Base-by-base conservation (phyloP, 2,329 filamentous ascomycete species). In the Pestalotiopsis sp. region DNA sequence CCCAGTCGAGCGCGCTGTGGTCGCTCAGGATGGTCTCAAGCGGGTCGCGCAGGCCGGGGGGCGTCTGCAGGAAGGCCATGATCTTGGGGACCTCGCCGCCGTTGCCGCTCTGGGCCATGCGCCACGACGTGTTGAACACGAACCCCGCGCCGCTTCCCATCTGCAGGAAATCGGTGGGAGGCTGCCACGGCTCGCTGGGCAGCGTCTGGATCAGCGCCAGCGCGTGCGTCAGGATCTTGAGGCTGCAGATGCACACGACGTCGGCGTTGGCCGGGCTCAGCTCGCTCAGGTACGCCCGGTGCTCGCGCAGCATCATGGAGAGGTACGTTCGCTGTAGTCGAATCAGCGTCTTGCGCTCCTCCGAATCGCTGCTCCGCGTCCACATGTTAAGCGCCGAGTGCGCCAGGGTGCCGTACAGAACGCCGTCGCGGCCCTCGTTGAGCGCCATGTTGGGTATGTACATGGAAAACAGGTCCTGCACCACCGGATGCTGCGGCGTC, bases 191-290 rank as follows among this genome's bases (percentile, higher is more conserved):
- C 60, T 77, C 74, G 31, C 74, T 65, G 20, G 76, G 73, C 57
- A 80, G 69, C 12, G 79, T 81, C 75, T 82, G 80, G 17, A 82
- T 79, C 7, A 81, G 72, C 7, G 79, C 79, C 64, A 81, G 74
- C 41, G 76, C 77, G 71, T 81, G 79, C n/a, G 76, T 74, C 45
- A 81, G 69, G 69, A 81, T 80, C 52, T 74, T 74, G 36, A 81
- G 72, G 49, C 76, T 75, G 25, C 78, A 76, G 66, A 80, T 78
- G 70, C 78, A 80, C 57, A 81, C 74, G 55, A 74, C 75, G 71
- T 81, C 79, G 31, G 77, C 78, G 62, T 77, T 76, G 36, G 74
- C 71, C 12, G 71, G 59, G 49, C 70, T 73, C 25, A 81, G 71
- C 36, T 74, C 71, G 3, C 75, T 76, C 17, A 82, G 74, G n/a